Base-by-base conservation (phyloP, 106 monocot species). In the Ottelia alismoides region DNA sequence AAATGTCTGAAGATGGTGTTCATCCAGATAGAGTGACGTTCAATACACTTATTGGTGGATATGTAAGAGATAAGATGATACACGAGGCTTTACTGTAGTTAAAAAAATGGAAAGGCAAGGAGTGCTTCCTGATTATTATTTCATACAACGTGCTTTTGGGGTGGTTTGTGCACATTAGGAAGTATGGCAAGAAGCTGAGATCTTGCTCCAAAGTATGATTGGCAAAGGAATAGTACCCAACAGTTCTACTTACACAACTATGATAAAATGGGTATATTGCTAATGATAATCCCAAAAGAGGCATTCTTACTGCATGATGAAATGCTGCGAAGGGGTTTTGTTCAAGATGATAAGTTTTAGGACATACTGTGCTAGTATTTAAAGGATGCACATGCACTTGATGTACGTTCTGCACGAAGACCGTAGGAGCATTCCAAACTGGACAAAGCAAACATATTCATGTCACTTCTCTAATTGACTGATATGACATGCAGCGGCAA, bases 231-330 rank as follows among this genome's bases (percentile, higher is more conserved):
- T 79, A 58, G 26, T 35, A 54, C 85, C 90, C 21, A 85, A 90
- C 72, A 78, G 69, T 65, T 70, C 60, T 54, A 89, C 88, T 40
- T 96, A 79, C 57, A 84, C 65, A 28, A 76, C 76, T 52, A 64
- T 96, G 47, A 81, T 94, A 44, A 73, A n/a, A 93, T 77, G 83
- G 81, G 25, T 58, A 85, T 67, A 57, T 81, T 55, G 56, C 78
- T 30, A 60, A 49, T 63, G 76, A 81, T 40, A 88, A 96, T 27
- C n/a, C 30, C 82, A 72, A 85, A 89, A 61, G 76, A 78, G 47
- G 88, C 94, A 45, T 82, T 96, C 57, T 44, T 66, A 29, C 63
- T 96, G 32, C 84, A 96, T 62, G 94, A 96, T 71, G 85, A 96
- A 67, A 96, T 96, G 94, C 31, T 96, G 69, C 61, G 70, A 25